Base-by-base conservation (phyloP, 768 basidiomycete genomes). In the Tylopilus felleus region DNA sequence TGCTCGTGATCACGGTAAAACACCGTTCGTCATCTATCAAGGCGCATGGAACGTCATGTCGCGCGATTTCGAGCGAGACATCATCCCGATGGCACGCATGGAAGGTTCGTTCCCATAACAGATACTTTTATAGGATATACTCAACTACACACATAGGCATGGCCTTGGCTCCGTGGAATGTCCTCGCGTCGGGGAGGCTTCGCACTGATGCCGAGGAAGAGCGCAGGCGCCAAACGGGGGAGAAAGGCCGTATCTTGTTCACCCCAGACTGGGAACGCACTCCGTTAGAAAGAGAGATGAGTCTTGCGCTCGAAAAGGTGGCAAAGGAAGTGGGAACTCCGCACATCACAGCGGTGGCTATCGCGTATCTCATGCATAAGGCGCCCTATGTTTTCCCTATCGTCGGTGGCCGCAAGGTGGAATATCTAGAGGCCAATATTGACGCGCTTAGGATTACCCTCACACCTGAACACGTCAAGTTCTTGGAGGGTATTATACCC, bases 1-100 rank as follows among this genome's bases (percentile, higher is more conserved):
- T 55, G 79, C 80, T n/a, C 68, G 75, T 6, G 68, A 72, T 25
- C 75, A 81, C 48, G 79, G 71, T 0, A 64, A 79, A 49, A 75
- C 77, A 0, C 80, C 77, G 5, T 83, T 83, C 61, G 68, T 72
- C 23, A 67, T 83, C 40, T 83, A 82, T 64, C 81, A 78, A 67
- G 80, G 78, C 2, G 53, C 47, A 17, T 78, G 74, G 75, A 74
- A 69, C 61, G 63, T 75, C n/a, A 60, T 78, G 56, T 55, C 70
- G 2, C 72, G 81, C 41, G 73, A 75, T 45, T 75, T 82, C 49
- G 80, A 81, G 65, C 72, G 80, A 6, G 81, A 82, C 7, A 78
- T 81, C 53, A 75, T 82, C 47, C 73, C 76, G 7, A 51, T 47
- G 57, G 55, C 47, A 25, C 31, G 36, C 19, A 33, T 29, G 8